Conservation (phyloP, 768 basidiomycete genomes). For the Phaeolepiota aurea region DNA sequence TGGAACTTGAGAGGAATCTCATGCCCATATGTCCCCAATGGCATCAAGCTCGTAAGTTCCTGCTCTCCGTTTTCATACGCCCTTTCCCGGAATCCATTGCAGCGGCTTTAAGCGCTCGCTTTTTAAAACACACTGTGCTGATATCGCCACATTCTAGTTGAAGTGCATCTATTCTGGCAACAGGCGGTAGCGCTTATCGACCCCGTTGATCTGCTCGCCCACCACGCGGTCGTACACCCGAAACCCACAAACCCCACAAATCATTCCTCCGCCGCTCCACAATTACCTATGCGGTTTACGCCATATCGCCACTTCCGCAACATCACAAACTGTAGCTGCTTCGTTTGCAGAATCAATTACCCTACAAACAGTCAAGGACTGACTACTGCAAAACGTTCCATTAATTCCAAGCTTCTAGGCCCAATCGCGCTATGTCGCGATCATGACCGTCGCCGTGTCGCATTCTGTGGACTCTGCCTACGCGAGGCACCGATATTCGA, state of each 20-base stretch:
- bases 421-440: constrained; percentile 50
- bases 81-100: background rate
- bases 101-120: background rate
- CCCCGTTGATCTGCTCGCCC: constrained; percentile 46
- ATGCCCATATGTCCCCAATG: constrained; percentile 59
- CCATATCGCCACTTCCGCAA: constrained; percentile 58
- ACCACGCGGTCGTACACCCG: constrained; percentile 37
- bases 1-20: constrained; percentile 46
- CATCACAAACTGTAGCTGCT: constrained; percentile 46
- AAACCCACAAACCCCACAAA: constrained; percentile 20
- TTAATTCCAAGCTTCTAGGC: constrained; percentile 33
- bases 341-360: constrained; percentile 62
- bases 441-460: constrained; percentile 42
- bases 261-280: constrained; percentile 23
- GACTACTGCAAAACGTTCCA: constrained; percentile 35
- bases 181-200: constrained; percentile 56
- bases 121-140: too few species aligned
- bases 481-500: constrained; percentile 48
- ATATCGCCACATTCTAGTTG: constrained; percentile 33
- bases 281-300: constrained; percentile 29
- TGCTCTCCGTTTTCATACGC: constrained; percentile 4
- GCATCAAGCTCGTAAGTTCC: constrained; percentile 47
- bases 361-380: constrained; percentile 46
- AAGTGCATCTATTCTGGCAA: constrained; percentile 64
- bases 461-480: constrained; percentile 64